Base-by-base conservation (phyloP, 331 rosid genomes). In the Cucumis variabilis region DNA sequence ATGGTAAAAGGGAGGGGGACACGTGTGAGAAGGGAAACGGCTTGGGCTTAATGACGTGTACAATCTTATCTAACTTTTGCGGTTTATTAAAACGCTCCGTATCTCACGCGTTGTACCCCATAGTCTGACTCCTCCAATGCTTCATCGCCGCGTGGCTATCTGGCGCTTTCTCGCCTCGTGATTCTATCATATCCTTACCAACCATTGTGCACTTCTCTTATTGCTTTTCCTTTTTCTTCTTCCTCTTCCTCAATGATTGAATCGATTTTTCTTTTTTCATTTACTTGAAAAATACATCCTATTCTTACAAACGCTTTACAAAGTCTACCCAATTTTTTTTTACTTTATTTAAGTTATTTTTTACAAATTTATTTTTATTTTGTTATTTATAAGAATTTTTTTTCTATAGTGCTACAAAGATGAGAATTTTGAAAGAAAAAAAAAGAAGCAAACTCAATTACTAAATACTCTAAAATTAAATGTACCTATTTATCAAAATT, bases 41-140 rank as follows among this genome's bases (percentile, higher is more conserved):
- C 53, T 46, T 17, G 17, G 10, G 30, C 7, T 74, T 16, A 27
- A 72, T 75, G 82, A 75, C 60, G 82, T 75, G 82, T 75, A 75
- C 82, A 23, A 23, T 75, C 82, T 75, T 75, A 75, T 75, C 82
- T 75, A 75, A 12, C 82, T 75, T 44, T 44, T 75, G 30, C 60
- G 58, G 60, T 75, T 46, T 46, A 46, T 75, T 75, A 44, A 63
- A 75, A 75, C 28, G 60, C 60, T 75, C 30, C 28, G 60, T 41
- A 74, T 41, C 25, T 72, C 79, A 73, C 79, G 79, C 79, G 79
- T 75, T 75, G 82, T 75, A 13, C 28, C 30, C 30, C 58, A 21
- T 44, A 75, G 44, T 75, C 60, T 46, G 11, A 23, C 13, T 0
- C 0, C 5, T 44, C 82, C 82, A 44, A 75, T n/a, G 30, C 0